phyloP scores from a whole-genome alignment of 192 early-diverging fungal genomes.

The Spizellomyces punctatus region DNA sequence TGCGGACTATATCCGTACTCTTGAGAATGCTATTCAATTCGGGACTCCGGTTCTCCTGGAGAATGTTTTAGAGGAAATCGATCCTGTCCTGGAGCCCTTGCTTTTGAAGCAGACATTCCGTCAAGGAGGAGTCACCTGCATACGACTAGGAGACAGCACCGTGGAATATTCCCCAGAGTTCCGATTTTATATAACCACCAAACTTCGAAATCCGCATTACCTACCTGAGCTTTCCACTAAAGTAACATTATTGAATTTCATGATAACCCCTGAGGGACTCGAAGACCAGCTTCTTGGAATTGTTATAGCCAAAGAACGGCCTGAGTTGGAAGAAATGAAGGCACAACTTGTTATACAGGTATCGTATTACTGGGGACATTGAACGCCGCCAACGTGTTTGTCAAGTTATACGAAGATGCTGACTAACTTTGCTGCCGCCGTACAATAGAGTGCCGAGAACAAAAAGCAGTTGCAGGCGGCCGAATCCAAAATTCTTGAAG shows the following conservation, averaged over 20 bases:
- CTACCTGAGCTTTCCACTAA: constrained; percentile 63
- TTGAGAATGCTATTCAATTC: constrained; percentile 65
- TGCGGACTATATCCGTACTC: constrained; percentile 56
- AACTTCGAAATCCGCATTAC: constrained; percentile 63
- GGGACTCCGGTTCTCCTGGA: constrained; percentile 63
- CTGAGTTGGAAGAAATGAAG: constrained; percentile 66
- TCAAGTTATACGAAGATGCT: neutral
- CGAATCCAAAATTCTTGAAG: constrained; percentile 67
- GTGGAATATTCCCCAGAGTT: constrained; percentile 68
- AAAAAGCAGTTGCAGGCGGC: constrained; percentile 64
- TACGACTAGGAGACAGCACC: constrained; percentile 55
- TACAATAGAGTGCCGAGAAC: constrained; percentile 52
- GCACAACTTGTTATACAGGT: constrained; percentile 55
- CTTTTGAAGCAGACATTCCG: constrained; percentile 67
- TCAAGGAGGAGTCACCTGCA: constrained; percentile 65
- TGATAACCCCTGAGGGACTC: constrained; percentile 67
- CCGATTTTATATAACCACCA: constrained; percentile 64
- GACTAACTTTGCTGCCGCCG: neutral
- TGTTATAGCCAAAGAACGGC: constrained; percentile 65
- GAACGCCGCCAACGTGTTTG: too few relatives aligned
- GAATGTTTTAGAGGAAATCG: constrained; percentile 60
- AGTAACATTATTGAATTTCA: constrained; percentile 63
- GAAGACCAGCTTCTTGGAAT: constrained; percentile 67
- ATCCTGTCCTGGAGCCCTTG: constrained; percentile 62
- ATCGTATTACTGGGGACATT: neutral